Evolutionary conservation across 768 basidiomycete genomes (phyloP), one percentile per base, ranked within the genome.

Genomic region (Boletus insuetus): DNA sequence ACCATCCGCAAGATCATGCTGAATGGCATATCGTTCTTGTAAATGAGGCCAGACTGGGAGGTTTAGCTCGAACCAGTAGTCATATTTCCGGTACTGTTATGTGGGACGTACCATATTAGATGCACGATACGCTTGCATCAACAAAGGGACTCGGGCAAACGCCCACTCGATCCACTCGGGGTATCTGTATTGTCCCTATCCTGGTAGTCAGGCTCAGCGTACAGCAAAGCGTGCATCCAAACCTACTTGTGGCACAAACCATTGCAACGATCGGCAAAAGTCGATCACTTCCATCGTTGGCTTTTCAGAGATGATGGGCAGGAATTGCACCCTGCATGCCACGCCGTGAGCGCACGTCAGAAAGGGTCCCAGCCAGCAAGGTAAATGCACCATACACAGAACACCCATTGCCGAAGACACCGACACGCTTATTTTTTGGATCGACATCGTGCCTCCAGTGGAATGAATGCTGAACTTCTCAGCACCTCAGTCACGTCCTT

Each of bases 341-440:
- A 56, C 44, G 48, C 42, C 38, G 39, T 46, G 43, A 50, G 46
- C 43, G 45, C 52, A 47, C 43, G 45, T 53, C 47, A 39, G 26
- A 34, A 17, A 46, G 53, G 58, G 54, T 40, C 39, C 22, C 44
- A 5, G 40, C 26, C 46, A 51, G 41, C 54, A 54, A 61, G 58
- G 24, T 47, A 44, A 58, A 56, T 8, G 24, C 43, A 35, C 73
- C 77, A 60, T 62, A 83, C 77, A 77, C 83, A 40, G 81, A 82
- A 57, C 79, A 84, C 4, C 83, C 85, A 62, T 85, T 85, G 38
- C 84, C 85, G 62, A 86, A 79, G 14, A 86, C 79, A 1, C 80
- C 84, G 8, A 87, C 76, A 26, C 74, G 71, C 67, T 83, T 84
- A 2, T 78, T 79, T 54, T 69, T 70, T 52, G 86, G 63, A 42